Conservation (phyloP, 495 filamentous ascomycete genomes). For the Stereocaulon alpinum region DNA sequence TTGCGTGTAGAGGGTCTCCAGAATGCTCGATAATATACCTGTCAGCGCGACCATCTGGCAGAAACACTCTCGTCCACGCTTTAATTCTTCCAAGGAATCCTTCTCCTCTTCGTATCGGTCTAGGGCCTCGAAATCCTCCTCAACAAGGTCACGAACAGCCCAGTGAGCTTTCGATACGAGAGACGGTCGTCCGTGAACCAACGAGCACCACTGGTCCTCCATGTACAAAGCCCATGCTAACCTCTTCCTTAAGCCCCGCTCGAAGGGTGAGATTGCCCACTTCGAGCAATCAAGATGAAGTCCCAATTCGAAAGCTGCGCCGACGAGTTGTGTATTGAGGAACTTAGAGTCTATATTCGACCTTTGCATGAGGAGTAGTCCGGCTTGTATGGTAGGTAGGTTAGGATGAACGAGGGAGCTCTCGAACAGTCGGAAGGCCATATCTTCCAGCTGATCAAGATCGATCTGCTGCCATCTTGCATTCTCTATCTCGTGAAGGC, state of each 20-base stretch:
- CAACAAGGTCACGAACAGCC: conserved; percentile 44
- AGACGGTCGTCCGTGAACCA: conserved; percentile 46
- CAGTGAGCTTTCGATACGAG: conserved; percentile 46
- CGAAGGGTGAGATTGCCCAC: conserved; percentile 44
- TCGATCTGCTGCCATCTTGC: conserved; percentile 59
- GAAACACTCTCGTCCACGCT: conserved; percentile 42
- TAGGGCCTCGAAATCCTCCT: conserved; percentile 40
- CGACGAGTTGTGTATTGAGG: conserved; percentile 65
- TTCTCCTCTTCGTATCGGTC: conserved; percentile 23
- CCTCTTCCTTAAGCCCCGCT: conserved; percentile 46
- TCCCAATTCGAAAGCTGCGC: conserved; percentile 45
- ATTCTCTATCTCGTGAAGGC: conserved; percentile 61
- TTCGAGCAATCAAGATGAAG: conserved; percentile 47
- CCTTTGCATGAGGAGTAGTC: conserved; percentile 76
- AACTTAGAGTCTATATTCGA: conserved; percentile 80
- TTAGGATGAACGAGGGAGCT: conserved; percentile 76
- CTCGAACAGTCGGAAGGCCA: conserved; percentile 60
- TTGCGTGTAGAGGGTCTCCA: conserved; percentile 51
- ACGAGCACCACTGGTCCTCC: conserved; percentile 51
- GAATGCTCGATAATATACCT: conserved; percentile 49
- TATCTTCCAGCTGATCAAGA: conserved; percentile 61
- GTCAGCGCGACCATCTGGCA: conserved; percentile 50
- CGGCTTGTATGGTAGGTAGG: conserved; percentile 88
- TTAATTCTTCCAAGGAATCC: conserved; percentile 31
- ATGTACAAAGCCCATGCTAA: conserved; percentile 51